Evolutionary conservation across 176 grass and related monocot genomes (phyloP).

Genomic region (Triticum timopheevii): DNA sequence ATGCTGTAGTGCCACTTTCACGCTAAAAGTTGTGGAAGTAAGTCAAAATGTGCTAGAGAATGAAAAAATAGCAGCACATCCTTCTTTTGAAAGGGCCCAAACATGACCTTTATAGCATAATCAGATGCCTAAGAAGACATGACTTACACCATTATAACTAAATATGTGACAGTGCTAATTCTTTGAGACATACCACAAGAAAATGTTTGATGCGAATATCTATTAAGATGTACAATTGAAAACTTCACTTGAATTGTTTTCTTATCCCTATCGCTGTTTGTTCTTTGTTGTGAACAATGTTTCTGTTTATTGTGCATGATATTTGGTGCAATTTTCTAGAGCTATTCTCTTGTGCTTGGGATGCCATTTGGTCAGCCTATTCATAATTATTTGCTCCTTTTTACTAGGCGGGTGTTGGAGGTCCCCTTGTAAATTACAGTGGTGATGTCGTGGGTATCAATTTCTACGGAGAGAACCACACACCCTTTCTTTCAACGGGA

Average conservation of each 20-base stretch:
- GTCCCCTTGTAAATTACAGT: neutral
- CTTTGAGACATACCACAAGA: neutral
- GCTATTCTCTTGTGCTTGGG: neutral
- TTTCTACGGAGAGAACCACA: constrained; percentile 12
- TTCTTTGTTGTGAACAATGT: neutral
- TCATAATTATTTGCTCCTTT: neutral
- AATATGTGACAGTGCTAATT: neutral
- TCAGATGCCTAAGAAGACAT: neutral
- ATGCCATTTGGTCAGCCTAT: neutral
- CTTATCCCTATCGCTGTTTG: neutral
- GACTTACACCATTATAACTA: neutral
- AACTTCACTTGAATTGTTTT: neutral
- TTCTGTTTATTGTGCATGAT: neutral
- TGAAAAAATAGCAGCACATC: too few species aligned
- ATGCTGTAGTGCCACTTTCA: too few species aligned
- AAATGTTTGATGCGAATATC: neutral
- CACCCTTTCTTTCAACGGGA: neutral
- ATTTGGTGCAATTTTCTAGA: neutral
- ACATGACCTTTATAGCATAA: too few species aligned
- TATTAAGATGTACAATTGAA: neutral
- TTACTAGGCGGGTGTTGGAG: neutral
- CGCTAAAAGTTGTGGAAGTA: too few species aligned
- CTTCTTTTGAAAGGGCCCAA: too few species aligned
- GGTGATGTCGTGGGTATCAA: constrained; percentile 2
- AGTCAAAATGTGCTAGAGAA: too few species aligned